Conservation (phyloP, 2,329 filamentous ascomycete species). For the Alternaria gansuensis region DNA sequence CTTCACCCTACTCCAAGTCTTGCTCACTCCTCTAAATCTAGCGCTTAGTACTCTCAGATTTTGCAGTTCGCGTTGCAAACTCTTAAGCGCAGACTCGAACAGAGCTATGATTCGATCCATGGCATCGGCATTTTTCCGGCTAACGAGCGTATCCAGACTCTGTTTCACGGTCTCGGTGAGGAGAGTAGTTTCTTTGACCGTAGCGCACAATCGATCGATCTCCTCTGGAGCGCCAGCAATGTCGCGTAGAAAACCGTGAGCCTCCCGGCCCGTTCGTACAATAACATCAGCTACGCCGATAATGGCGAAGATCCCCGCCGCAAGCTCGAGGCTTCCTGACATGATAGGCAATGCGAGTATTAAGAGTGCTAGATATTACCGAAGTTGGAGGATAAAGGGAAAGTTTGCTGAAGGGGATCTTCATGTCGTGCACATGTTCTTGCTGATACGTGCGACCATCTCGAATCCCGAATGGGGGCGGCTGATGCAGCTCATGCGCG, state of each 20-base stretch:
- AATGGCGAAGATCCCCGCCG: conserved; percentile 28
- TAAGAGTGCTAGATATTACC: background rate
- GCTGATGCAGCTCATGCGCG: conserved; percentile 1
- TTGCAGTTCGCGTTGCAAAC: conserved; percentile 18
- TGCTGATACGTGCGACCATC: background rate
- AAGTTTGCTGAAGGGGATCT: background rate
- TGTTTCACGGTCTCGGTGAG: conserved; percentile 8
- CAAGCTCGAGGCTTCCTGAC: conserved; percentile 13
- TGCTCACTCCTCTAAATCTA: conserved; percentile 13
- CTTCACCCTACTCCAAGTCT: conserved; percentile 21
- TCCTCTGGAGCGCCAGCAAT: conserved; percentile 24
- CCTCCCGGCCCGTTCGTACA: conserved; percentile 21
- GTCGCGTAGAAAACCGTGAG: conserved; percentile 25
- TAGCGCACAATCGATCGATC: conserved; percentile 12
- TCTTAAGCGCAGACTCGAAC: conserved; percentile 11
- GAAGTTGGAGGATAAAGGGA: background rate
- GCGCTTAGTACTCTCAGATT: conserved; percentile 5
- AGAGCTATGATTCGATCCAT: background rate
- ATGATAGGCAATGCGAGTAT: background rate
- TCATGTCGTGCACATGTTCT: background rate
- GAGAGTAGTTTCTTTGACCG: conserved; percentile 16
- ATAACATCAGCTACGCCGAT: conserved; percentile 29
- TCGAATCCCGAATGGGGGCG: conserved; percentile 1
- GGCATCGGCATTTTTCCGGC: background rate
- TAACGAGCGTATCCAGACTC: conserved; percentile 9